A percentile compares a stretch with the other conserved stretches of the same genome.
Evolutionary conservation across 345 rosid species (phyloP).

Genomic region (Raphanus sativus): DNA sequence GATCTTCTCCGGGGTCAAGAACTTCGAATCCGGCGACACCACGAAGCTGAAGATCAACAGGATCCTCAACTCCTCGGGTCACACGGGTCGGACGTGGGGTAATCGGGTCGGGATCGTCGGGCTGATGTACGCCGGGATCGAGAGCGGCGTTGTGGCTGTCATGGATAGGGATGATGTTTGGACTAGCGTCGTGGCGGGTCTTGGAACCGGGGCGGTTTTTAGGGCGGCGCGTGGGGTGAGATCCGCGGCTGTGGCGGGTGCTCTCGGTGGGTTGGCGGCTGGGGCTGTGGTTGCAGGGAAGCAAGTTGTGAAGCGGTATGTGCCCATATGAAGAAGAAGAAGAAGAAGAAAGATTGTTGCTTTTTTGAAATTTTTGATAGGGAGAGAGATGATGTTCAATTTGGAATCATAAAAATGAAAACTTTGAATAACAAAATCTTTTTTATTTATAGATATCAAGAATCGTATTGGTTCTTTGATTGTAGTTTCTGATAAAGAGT

Average conservation of each 20-base stretch:
- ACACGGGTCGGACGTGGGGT: slow-evolving; percentile 76
- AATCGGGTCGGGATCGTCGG: slow-evolving; percentile 78
- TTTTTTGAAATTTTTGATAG: slow-evolving; percentile 36
- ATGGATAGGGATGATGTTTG: slow-evolving; percentile 81
- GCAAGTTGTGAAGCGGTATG: slow-evolving; percentile 75
- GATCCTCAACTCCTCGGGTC: slow-evolving; percentile 76
- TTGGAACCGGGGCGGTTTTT: slow-evolving; percentile 80
- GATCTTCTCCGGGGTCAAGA: slow-evolving; percentile 48
- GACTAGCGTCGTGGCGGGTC: slow-evolving; percentile 92
- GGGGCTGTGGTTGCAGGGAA: slow-evolving; percentile 78
- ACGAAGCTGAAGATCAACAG: slow-evolving; percentile 78
- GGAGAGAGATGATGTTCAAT: slow-evolving; percentile 19
- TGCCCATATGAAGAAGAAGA: slow-evolving; percentile 52
- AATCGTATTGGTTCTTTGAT: slow-evolving; percentile 9
- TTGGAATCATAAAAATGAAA: slow-evolving; percentile 26
- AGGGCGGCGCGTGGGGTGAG: slow-evolving; percentile 90
- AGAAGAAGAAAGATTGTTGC: background rate
- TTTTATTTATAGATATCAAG: background rate
- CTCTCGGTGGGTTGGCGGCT: slow-evolving; percentile 81
- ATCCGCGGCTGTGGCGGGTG: slow-evolving; percentile 97
- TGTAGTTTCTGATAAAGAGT: background rate
- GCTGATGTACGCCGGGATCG: slow-evolving; percentile 70
- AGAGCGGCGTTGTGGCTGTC: slow-evolving; percentile 66
- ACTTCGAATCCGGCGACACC: slow-evolving; percentile 78
- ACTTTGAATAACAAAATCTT: slow-evolving; percentile 24